phyloP scores from a whole-genome alignment of 2,329 filamentous ascomycete genomes.

The Sporothrix phasma region DNA sequence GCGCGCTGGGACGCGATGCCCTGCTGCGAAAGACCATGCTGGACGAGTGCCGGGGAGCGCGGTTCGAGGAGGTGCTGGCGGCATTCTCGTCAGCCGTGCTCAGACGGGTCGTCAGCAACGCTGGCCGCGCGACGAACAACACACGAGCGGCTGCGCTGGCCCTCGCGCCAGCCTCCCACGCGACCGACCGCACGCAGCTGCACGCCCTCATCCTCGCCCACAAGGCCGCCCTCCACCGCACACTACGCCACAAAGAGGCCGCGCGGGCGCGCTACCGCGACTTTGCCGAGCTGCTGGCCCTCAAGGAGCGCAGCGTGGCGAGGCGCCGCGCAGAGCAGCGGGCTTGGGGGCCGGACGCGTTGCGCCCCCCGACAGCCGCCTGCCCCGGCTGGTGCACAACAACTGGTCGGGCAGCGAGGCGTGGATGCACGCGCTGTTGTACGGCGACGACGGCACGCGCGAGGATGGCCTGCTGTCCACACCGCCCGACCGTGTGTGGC shows the following conservation, averaged over 20 bases:
- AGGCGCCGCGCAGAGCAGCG: slow-evolving; percentile 40
- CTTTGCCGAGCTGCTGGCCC: slow-evolving; percentile 54
- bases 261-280: slow-evolving; percentile 49
- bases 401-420: slow-evolving; percentile 72
- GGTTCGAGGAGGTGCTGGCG: slow-evolving; percentile 76
- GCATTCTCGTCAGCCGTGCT: slow-evolving; percentile 77
- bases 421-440: slow-evolving; percentile 62
- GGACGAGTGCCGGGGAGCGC: slow-evolving; percentile 89
- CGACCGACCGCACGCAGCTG: slow-evolving; percentile 44
- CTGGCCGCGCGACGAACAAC: neutral
- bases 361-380: slow-evolving; percentile 30
- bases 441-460: slow-evolving; percentile 46
- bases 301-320: slow-evolving; percentile 50
- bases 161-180: slow-evolving; percentile 47
- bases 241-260: slow-evolving; percentile 50
- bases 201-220: slow-evolving; percentile 63
- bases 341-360: slow-evolving; percentile 23
- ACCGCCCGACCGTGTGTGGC: slow-evolving; percentile 63
- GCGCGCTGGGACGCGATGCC: slow-evolving; percentile 66
- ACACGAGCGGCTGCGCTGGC: slow-evolving; percentile 38
- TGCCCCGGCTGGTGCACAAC: slow-evolving; percentile 53
- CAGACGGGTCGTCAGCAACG: slow-evolving; percentile 50
- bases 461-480: slow-evolving; percentile 55
- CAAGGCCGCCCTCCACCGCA: slow-evolving; percentile 51
- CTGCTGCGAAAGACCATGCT: slow-evolving; percentile 89